These are phyloP conservation scores for Jacaranda mimosifolia DNA, from an alignment of 257 asterid species.

Conservation along the genomic window DNA sequence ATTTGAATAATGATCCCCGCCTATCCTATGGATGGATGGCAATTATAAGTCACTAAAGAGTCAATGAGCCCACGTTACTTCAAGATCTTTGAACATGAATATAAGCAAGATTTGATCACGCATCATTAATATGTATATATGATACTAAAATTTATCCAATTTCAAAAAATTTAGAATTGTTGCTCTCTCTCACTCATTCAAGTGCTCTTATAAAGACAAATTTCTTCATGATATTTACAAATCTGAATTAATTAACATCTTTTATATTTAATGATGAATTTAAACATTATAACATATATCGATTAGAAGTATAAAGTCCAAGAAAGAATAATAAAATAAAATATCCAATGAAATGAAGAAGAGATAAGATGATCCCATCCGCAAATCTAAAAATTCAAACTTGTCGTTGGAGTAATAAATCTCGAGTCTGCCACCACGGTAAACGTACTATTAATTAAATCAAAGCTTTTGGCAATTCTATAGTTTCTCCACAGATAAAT, in stretches of 20 bases:
- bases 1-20: constrained; percentile 6
- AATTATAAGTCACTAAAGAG: constrained; percentile 24
- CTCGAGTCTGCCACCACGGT: constrained; percentile 52
- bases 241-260: too few relatives aligned
- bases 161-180: too few relatives aligned
- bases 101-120: constrained; percentile 35
- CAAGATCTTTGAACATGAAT: constrained; percentile 33
- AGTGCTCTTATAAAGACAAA: too few relatives aligned
- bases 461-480: constrained; percentile 30
- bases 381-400: constrained; percentile 35
- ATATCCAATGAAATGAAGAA: neutral
- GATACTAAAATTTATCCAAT: too few relatives aligned
- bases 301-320: too few relatives aligned
- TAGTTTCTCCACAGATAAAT: constrained; percentile 23
- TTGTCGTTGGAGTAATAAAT: constrained; percentile 44
- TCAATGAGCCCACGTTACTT: constrained; percentile 45
- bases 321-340: neutral
- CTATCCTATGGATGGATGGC: neutral
- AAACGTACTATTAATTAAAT: constrained; percentile 32
- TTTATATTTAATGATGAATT: too few relatives aligned
- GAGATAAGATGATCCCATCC: neutral
- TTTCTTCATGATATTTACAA: too few relatives aligned
- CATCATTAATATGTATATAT: too few relatives aligned
- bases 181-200: too few relatives aligned
- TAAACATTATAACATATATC: too few relatives aligned